Base-by-base conservation (phyloP, 495 filamentous ascomycete species). In the Podospora sp. region DNA sequence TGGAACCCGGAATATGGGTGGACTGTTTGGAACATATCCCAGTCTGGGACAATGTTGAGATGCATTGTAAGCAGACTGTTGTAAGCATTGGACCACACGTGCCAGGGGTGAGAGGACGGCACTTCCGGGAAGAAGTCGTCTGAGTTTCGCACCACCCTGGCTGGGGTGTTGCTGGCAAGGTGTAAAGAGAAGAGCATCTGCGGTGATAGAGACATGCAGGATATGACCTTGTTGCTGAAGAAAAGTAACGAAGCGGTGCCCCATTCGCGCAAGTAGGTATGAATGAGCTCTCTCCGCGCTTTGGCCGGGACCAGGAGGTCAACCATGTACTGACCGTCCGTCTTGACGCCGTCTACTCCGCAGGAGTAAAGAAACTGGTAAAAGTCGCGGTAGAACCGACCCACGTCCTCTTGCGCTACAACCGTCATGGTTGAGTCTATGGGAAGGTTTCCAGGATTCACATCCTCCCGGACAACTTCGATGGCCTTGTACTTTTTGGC, bases 21-120 rank as follows among this genome's bases (percentile, higher is more conserved):
- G 18, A 77, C 76, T 1, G 95, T 97, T 74, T 99, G 95, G 77
- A 99, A 99, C 95, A 99, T 98, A 77, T 98, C 95, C 95, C 95
- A 99, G 77, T 99, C 95, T 0, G 93, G 93, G 1, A 85, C 70
- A 14, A 81, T 58, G 63, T 84, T 82, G 20, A 87, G 71, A 65
- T 86, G 82, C 59, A 83, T 81, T 1, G 93, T 94, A 21, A 97
- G 81, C 16, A 97, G 83, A n/a, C 90, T 80, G 74, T 96, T 97
- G 76, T 97, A 91, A 1, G 94, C 92, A 73, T 98, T 98, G 66
- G 89, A 87, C 78, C 94, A 99, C 55, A 99, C 82, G 78, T 99
- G 95, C 93, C 94, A 98, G 0, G 93, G 85, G 70, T 98, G 95
- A 5, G 90, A 91, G 11, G 84, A 82, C 4, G 86, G 83, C 12